Base-by-base conservation (phyloP, 73 alveolate species). In the Paramecium biaurelia region DNA sequence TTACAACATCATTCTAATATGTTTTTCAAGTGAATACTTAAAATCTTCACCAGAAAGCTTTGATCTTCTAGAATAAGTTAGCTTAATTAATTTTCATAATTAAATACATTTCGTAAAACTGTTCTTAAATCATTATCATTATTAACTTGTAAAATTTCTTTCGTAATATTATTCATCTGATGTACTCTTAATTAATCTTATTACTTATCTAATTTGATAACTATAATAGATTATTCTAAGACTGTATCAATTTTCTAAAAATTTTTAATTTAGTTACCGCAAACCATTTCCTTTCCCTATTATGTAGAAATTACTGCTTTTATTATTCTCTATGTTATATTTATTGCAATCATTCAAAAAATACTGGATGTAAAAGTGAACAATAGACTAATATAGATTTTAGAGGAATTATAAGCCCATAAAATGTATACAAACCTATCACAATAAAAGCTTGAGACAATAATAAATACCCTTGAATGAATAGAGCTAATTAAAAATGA, bases 201-300 rank as follows among this genome's bases (percentile, higher is more conserved):
- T 72, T 72, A 15, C 4, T 72, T 38, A 38, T 72, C 86, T 2
- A 35, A 42, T 15, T 72, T 35, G 14, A 72, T 34, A 2, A 72
- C 86, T 14, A 38, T 1, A 72, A 72, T 72, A 2, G 86, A 72
- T 72, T 72, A 15, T 35, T 72, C 37, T 72, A 72, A 72, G 35
- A 38, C 24, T 5, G 86, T 35, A 7, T 72, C 86, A 15, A 72
- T 34, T 30, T 35, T 72, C 86, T 72, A 72, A 35, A 45, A 32
- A 12, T 15, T 34, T 8, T 72, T 3, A 12, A 72, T 72, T 28
- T 0, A 26, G 3, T 28, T 72, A 72, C 86, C 18, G 56, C 30
- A 72, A 72, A 72, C 86, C 86, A 72, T 72, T 72, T 72, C 18
- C 86, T 32, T 15, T 72, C 86, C 35, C 86, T 72, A 21, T 72